Conservation (phyloP, 2,329 filamentous ascomycete genomes). For the Apiospora rasikravindrae region DNA sequence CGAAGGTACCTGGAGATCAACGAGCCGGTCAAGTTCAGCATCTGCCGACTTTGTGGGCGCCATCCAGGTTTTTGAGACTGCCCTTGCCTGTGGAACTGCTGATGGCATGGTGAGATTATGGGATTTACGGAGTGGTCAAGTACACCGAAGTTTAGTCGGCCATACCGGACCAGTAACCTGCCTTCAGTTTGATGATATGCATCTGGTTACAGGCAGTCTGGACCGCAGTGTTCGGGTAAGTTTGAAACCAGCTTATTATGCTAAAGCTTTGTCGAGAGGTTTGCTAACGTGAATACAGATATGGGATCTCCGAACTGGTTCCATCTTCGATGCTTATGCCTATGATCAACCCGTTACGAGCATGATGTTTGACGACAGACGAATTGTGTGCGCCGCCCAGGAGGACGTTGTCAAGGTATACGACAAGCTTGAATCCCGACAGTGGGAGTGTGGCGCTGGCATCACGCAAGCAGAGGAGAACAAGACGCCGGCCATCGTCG, state of each 20-base stretch:
- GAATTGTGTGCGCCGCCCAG: conserved; percentile 88
- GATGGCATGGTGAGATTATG: conserved; percentile 97
- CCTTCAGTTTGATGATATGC: conserved; percentile 94
- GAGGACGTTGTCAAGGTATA: conserved; percentile 97
- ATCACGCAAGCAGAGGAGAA: conserved; percentile 70
- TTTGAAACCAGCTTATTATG: not conserved
- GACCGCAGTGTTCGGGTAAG: conserved; percentile 94
- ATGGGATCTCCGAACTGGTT: conserved; percentile 96
- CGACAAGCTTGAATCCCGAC: conserved; percentile 92
- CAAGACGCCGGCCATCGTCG: conserved; percentile 71
- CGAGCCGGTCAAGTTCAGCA: conserved; percentile 66
- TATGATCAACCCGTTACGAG: conserved; percentile 91
- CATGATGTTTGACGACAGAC: conserved; percentile 95
- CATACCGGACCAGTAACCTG: conserved; percentile 95
- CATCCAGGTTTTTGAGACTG: conserved; percentile 93
- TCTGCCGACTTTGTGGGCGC: conserved; percentile 92
- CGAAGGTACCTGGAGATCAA: conserved; percentile 74
- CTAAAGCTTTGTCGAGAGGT: conserved; percentile 2
- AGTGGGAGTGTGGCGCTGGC: conserved; percentile 95
- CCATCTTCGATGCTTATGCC: conserved; percentile 93
- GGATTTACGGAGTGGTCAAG: conserved; percentile 95
- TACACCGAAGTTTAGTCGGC: conserved; percentile 93
- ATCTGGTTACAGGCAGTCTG: conserved; percentile 89
- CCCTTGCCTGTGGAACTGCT: conserved; percentile 92
- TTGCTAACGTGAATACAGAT: conserved; percentile 66